Base-by-base conservation (phyloP, 495 filamentous ascomycete species). In the Trichodelitschia bisporula region DNA sequence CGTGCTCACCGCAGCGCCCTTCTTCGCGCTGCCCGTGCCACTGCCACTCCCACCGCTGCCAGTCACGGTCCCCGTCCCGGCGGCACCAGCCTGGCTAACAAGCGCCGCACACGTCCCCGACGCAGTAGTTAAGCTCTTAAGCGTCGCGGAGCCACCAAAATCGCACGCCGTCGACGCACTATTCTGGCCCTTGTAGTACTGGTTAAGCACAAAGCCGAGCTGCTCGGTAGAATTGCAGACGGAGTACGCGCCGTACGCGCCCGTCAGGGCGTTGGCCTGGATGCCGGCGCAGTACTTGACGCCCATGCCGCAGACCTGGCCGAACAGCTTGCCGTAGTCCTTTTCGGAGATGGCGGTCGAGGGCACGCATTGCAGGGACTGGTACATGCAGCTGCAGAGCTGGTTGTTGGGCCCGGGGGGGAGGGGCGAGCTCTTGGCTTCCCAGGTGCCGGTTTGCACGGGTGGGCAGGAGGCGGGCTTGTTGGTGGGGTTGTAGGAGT, bases 371-470 rank as follows among this genome's bases (percentile, higher is more conserved):
- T 56, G 58, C 3, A 83, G 54, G 17, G 64, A 59, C 12, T 56
- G 51, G 44, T 62, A 54, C 77, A 93, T 84, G 65, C 86, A 97
- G 20, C 53, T 46, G 57, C 86, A 97, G 12, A 89, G 61, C 12
- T 55, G 41, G 18, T 54, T 35, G 46, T 93, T 74, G 4, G 77
- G 79, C 13, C 66, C 69, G 2, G 86, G 86, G 8, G 86, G 86
- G 3, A 93, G 69, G 12, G 52, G 53, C 32, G 58, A 56, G 23
- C 66, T 38, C 5, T 23, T 55, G 20, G 79, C 84, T 30, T 55
- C 43, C 86, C 86, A 97, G 42, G 14, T 20, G 27, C 51, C 44
- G 19, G 49, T 41, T 34, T 51, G 57, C 14, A 68, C 55, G 8
- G 57, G 55, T 9, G 86, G 86, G 58, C 86, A 97, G 30, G 57